Percentiles rank a stretch among this genome's conserved stretches.
These are phyloP conservation scores for Blumeria graminis DNA, from an alignment of 2,329 filamentous ascomycete genomes.

Conservation along the genomic window DNA sequence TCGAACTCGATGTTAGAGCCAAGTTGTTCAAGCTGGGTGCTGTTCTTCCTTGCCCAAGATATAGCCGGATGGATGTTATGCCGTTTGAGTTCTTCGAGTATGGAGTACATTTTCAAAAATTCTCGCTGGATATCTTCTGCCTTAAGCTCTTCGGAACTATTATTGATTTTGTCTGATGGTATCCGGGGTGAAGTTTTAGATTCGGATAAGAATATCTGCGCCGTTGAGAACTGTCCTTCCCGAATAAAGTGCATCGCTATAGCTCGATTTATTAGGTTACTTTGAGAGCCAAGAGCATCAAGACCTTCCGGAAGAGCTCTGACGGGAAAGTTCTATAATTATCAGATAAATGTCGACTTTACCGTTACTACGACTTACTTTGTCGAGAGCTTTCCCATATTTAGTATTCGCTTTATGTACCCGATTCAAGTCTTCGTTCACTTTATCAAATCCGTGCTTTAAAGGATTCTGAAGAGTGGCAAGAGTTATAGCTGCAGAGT, in stretches of 20 bases:
- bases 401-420: slow-evolving; percentile 61
- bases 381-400: slow-evolving; percentile 68
- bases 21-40: slow-evolving; percentile 44
- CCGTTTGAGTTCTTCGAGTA: slow-evolving; percentile 53
- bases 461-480: slow-evolving; percentile 70
- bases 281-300: slow-evolving; percentile 54
- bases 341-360: slow-evolving; percentile 1
- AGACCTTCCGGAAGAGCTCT: slow-evolving; percentile 54
- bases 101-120: slow-evolving; percentile 78
- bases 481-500: slow-evolving; percentile 47
- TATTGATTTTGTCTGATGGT: slow-evolving; percentile 8
- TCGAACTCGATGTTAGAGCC: slow-evolving; percentile 93
- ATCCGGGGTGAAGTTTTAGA: slow-evolving; percentile 18
- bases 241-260: slow-evolving; percentile 92
- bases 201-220: slow-evolving; percentile 64
- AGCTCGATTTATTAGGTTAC: slow-evolving; percentile 64
- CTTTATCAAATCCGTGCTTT: slow-evolving; percentile 54
- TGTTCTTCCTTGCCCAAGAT: slow-evolving; percentile 56
- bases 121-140: slow-evolving; percentile 49
- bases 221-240: slow-evolving; percentile 79
- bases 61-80: slow-evolving; percentile 66
- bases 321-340: slow-evolving; percentile 13
- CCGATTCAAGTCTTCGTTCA: slow-evolving; percentile 62
- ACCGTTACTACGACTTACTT: slow-evolving; percentile 23
- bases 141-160: slow-evolving; percentile 22